Base-by-base conservation (phyloP, 345 rosid species). In the Bretschneidera sinensis region DNA sequence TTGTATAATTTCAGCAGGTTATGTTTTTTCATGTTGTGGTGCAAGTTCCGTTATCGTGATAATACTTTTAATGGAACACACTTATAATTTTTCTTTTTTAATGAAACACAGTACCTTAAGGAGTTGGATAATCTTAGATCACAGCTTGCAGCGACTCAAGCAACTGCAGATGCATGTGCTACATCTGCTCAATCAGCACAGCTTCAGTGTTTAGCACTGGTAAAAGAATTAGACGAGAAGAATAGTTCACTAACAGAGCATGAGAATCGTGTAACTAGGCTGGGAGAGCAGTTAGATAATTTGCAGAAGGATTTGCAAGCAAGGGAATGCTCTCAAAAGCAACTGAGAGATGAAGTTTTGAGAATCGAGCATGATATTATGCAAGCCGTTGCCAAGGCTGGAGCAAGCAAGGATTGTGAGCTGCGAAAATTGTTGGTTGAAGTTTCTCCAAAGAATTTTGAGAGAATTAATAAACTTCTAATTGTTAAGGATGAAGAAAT, bases 101-200 rank as follows among this genome's bases (percentile, higher is more conserved):
- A n/a, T 60, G 62, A 57, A 23, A 33, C 51, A 61, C 85, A 92
- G 98, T 84, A 74, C 75, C 71, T 84, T 19, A 65, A 68, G 73
- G 89, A 85, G 65, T 49, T 86, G 74, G 85, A 81, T 69, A 83
- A 61, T 59, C 79, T 87, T 33, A 79, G 78, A 76, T 80, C 79
- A 22, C 89, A 89, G 71, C 78, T 94, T 62, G 76, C 71, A 60
- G 74, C 71, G 56, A 74, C 96, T 51, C 80, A 76, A 60, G 86
- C 83, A 52, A 84, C 87, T n/a, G 94, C 96, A 20, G 87, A 87
- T 63, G 82, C 78, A 65, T 89, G 88, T 72, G 88, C 86, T 54
- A 72, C 82, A 57, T 87, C 96, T 2, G 96, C 98, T n/a, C 82
- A 84, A 63, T 76, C 91, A 24, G 88, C 84, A 0, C 85, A 87